Percentiles rank a stretch among this genome's conserved stretches.
Evolutionary conservation across 129 eudicot species (phyloP).

Genomic region (Glebionis coronaria): DNA sequence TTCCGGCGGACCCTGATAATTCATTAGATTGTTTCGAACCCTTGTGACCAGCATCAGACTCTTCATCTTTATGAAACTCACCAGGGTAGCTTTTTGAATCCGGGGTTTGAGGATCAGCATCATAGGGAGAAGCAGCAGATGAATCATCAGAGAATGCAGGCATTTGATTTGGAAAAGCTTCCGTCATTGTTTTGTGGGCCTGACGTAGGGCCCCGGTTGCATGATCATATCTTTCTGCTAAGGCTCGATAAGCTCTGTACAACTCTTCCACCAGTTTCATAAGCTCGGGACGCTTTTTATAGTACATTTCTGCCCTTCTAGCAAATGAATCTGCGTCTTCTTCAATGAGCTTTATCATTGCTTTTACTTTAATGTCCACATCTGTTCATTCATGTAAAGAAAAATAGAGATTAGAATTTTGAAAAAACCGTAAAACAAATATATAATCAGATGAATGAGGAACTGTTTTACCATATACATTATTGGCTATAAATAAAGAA

Average conservation of each 20-base stretch:
- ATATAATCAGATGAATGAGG: background rate
- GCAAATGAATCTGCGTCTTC: conserved; percentile 96
- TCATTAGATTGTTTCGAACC: too few relatives aligned
- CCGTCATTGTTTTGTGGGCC: conserved; percentile 86
- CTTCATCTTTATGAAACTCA: conserved; percentile 44
- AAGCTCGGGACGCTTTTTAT: conserved; percentile 91
- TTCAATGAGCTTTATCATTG: conserved; percentile 92
- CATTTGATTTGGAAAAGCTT: conserved; percentile 82
- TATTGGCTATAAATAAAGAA: too few relatives aligned
- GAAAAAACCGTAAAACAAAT: background rate
- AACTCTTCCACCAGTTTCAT: conserved; percentile 93
- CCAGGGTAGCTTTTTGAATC: conserved; percentile 37
- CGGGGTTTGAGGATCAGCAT: conserved; percentile 60
- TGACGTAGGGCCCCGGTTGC: conserved; percentile 97
- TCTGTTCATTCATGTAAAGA: conserved; percentile 37
- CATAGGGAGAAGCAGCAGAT: conserved; percentile 38
- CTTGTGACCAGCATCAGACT: too few relatives aligned
- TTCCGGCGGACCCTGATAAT: conserved; percentile 31
- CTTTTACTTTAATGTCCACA: conserved; percentile 76
- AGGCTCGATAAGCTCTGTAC: conserved; percentile 86
- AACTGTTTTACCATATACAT: background rate
- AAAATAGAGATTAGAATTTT: background rate
- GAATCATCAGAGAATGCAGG: conserved; percentile 60
- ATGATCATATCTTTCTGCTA: conserved; percentile 94
- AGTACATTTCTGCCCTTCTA: conserved; percentile 92